phyloP scores from a whole-genome alignment of 306 rosid species.

The Lotus japonicus region DNA sequence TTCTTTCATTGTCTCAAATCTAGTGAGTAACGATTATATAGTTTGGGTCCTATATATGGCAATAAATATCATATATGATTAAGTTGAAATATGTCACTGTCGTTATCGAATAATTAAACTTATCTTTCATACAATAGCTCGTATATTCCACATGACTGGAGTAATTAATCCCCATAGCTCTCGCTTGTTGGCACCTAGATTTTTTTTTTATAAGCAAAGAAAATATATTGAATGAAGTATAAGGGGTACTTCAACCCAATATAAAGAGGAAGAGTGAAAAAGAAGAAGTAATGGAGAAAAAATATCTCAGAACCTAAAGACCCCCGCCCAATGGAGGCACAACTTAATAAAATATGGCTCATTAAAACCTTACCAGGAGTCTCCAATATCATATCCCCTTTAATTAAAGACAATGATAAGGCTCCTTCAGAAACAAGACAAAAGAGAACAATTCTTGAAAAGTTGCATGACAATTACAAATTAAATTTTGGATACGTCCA shows the following conservation, averaged over 20 bases:
- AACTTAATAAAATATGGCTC: no score
- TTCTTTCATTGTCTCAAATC: slow-evolving; percentile 11
- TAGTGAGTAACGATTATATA: slow-evolving; percentile 29
- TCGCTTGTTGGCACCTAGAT: neutral
- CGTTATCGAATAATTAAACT: slow-evolving; percentile 12
- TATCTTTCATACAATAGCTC: neutral
- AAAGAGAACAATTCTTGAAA: neutral
- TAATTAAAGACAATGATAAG: slow-evolving; percentile 17
- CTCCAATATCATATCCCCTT: neutral
- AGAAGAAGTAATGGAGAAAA: no score
- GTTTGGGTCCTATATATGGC: neutral
- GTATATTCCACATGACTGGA: slow-evolving; percentile 21
- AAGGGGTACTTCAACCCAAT: no score
- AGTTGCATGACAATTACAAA: slow-evolving; percentile 1
- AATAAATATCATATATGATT: neutral
- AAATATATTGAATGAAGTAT: no score
- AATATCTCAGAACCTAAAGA: no score
- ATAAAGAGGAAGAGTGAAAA: no score
- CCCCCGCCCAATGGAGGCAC: no score
- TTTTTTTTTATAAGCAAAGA: no score
- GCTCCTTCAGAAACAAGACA: slow-evolving; percentile 8
- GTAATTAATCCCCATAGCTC: neutral
- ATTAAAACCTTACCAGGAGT: no score
- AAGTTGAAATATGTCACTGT: slow-evolving; percentile 9
- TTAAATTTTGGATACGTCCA: neutral